Evolutionary conservation across 140 eudicot genomes (phyloP), one percentile per base, ranked within the genome.

Genomic region (Anethum foeniculum): DNA sequence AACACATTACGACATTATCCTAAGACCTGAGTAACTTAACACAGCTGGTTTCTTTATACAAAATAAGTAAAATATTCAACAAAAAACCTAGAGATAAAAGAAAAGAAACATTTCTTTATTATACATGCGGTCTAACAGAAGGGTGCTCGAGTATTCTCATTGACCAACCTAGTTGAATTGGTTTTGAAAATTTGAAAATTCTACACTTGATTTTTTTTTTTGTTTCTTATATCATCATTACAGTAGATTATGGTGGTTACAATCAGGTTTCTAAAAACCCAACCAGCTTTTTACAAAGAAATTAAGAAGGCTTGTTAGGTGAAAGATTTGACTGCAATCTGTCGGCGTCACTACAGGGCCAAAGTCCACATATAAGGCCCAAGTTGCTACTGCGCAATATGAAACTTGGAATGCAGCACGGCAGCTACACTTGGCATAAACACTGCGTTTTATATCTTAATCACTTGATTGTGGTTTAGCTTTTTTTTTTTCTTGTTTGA

Each of bases 251-350:
- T 62, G 69, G 69, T 23, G 30, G 14, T 56, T 56, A 21, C 28
- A 6, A 56, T 23, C 28, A 60, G 68, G 68, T 25, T 62, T 62
- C 69, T 62, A 62, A 62, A 62, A n/a, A 23, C 69, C 69, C 34
- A 62, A 62, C 69, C 69, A 62, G 69, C 69, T 25, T 58, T 62
- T 34, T 25, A 60, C 68, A 60, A 60, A 60, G 68, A 60, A 60
- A 23, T 60, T n/a, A 60, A 3, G 0, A 60, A n/a, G 68, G 5
- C 68, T 2, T 15, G 32, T 60, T 62, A 62, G 69, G 34, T 62
- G 69, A 62, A 25, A 62, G 6, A 62, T 25, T 62, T 25, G 69
- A 62, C 69, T 62, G 16, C 69, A 8, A 25, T 25, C 69, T 62
- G 69, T 62, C 36, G 69, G 69, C 69, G 69, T 25, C 34, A 8